Evolutionary conservation across 1,284 basidiomycete species (phyloP).

Genomic region (Cryptococcus amylolentus): DNA sequence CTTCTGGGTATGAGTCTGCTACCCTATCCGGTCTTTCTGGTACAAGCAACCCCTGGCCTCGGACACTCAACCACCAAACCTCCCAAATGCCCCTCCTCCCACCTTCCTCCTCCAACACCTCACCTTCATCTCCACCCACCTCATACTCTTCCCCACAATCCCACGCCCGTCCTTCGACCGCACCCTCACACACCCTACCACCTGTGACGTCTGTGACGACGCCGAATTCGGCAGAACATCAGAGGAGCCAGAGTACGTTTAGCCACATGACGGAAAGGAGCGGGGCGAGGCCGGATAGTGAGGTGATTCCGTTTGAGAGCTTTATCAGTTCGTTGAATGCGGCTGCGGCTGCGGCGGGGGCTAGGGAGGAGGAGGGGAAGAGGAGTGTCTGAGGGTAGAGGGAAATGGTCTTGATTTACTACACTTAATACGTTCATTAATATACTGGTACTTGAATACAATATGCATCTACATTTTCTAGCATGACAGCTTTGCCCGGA

Average conservation of each 20-base stretch:
- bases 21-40: too few species aligned
- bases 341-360: not conserved
- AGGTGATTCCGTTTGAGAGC: slow-evolving; percentile 28
- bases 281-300: slow-evolving; percentile 32
- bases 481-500: too few species aligned
- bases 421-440: too few species aligned
- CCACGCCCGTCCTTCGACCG: not conserved
- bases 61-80: not conserved
- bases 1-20: too few species aligned
- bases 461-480: too few species aligned
- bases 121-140: not conserved
- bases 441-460: too few species aligned
- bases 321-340: slow-evolving; percentile 14
- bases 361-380: slow-evolving; percentile 1
- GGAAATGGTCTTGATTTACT: too few species aligned
- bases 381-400: not conserved
- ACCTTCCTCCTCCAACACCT: not conserved
- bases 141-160: not conserved
- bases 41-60: too few species aligned
- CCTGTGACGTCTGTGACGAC: not conserved
- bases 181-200: not conserved
- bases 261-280: slow-evolving; percentile 5
- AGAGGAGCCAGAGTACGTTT: not conserved
- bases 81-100: not conserved
- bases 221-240: not conserved